Percentiles rank a stretch among this genome's conserved stretches.
These are phyloP conservation scores for Toxoplasma gondii DNA, from an alignment of 169 alveolate genomes.

Conservation along the genomic window DNA sequence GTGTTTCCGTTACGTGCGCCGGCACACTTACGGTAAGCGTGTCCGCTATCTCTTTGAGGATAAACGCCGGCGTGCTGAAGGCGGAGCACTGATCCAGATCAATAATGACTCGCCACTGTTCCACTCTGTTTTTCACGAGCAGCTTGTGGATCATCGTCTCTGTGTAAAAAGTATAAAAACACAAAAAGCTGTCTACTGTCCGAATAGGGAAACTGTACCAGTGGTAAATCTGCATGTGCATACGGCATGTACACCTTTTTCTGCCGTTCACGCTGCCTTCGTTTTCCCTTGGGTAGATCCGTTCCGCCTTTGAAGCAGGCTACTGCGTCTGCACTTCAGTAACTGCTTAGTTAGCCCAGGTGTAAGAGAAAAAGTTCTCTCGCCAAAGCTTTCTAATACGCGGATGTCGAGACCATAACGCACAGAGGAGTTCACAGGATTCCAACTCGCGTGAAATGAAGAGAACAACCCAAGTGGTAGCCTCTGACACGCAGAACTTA, in stretches of 20 bases:
- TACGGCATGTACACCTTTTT: not conserved
- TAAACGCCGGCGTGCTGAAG: conserved; percentile 72
- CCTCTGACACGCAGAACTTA: conserved; percentile 39
- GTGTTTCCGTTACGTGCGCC: too few relatives aligned
- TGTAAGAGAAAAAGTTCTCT: too few relatives aligned
- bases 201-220: conserved; percentile 24
- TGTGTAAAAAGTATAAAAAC: conserved; percentile 38
- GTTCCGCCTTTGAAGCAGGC: too few relatives aligned
- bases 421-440: too few relatives aligned
- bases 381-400: too few relatives aligned
- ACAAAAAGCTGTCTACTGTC: not conserved
- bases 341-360: too few relatives aligned
- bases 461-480: too few relatives aligned
- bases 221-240: conserved; percentile 46
- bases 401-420: too few relatives aligned
- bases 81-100: conserved; percentile 75
- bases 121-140: conserved; percentile 78
- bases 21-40: conserved; percentile 61
- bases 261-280: too few relatives aligned
- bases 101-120: conserved; percentile 79
- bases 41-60: conserved; percentile 74
- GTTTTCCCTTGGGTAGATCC: too few relatives aligned
- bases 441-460: too few relatives aligned
- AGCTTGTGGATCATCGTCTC: conserved; percentile 72
- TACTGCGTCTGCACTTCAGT: too few relatives aligned